These are phyloP conservation scores for Picea glauca DNA, from an alignment of 75 land plant genomes.

Conservation along the genomic window DNA sequence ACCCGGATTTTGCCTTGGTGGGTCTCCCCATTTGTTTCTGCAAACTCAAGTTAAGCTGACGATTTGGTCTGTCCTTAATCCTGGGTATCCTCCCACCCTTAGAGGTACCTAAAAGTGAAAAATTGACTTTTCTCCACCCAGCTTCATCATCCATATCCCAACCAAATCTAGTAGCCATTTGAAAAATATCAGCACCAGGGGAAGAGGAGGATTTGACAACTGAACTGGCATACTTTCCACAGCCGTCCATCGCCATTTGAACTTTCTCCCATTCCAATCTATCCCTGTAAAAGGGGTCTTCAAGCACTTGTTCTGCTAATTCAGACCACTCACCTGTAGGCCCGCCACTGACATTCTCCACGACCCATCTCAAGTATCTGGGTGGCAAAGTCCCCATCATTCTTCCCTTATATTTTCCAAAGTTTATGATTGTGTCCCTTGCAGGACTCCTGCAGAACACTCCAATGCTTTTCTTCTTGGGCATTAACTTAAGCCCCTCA, in stretches of 20 bases:
- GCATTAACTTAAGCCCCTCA: not conserved
- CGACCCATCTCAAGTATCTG: slow-evolving; percentile 64
- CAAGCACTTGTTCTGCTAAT: slow-evolving; percentile 61
- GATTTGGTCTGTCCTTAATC: slow-evolving; percentile 1
- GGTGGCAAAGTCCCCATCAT: slow-evolving; percentile 34
- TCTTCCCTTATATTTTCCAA: slow-evolving; percentile 29
- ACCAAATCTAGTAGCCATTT: slow-evolving; percentile 50
- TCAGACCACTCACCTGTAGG: slow-evolving; percentile 46
- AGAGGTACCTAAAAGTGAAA: slow-evolving; percentile 64
- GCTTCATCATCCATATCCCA: slow-evolving; percentile 60
- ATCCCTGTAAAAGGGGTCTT: slow-evolving; percentile 68
- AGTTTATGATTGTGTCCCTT: slow-evolving; percentile 23
- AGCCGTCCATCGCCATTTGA: slow-evolving; percentile 28
- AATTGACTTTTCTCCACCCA: slow-evolving; percentile 57
- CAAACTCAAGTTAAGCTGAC: not conserved
- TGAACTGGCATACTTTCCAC: not conserved
- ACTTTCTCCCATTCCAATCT: slow-evolving; percentile 79
- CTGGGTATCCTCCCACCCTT: slow-evolving; percentile 69
- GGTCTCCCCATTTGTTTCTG: not conserved
- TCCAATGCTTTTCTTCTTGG: not conserved
- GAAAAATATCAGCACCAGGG: slow-evolving; percentile 17
- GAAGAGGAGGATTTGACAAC: not conserved
- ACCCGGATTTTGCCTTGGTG: not conserved
- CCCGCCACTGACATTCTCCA: slow-evolving; percentile 35
- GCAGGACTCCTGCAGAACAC: slow-evolving; percentile 7